Base-by-base conservation (phyloP, 2,329 filamentous ascomycete genomes). In the Sarocladium brachiariae region DNA sequence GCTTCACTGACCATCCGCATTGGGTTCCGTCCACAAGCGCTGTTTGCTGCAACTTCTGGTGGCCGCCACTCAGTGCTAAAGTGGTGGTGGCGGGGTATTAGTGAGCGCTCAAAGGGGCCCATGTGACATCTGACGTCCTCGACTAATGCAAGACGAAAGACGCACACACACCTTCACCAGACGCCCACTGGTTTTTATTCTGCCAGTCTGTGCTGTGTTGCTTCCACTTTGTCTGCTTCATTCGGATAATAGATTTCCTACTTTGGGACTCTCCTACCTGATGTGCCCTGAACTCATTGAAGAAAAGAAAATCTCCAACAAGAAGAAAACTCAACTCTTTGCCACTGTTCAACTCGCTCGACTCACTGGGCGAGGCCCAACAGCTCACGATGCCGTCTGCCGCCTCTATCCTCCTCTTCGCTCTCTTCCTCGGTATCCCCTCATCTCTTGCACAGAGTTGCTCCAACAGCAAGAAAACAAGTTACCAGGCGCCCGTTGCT, bases 401-500 rank as follows among this genome's bases (percentile, higher is more conserved):
- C 30, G 18, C 31, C 19, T 31, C 21, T 16, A 23, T 25, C 23
- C 4, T 38, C 23, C 37, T 50, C 23, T 14, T 31, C 37, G 11
- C 49, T 13, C 23, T 51, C 19, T 30, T 52, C 24, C 30, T 49
- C 37, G 39, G 27, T 43, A 24, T 45, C 21, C 14, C 34, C n/a
- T 3, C 46, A 8, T 35, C 50, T n/a, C 8, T n/a, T 30, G 51
- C 50, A 14, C 38, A 48, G 35, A 27, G 21, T 30, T 74, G 71
- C 59, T 54, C 63, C 21, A 65, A 63, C 51, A 58, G 64, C 23
- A 61, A 73, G 31, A 51, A 58, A 5, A 65, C 69, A 2, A 56
- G 56, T 30, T 69, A 70, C 54, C 59, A 61, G 3, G 53, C 60
- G 4, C 74, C 72, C 11, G 58, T 58, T 2, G 66, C 71, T 9